phyloP scores from a whole-genome alignment of 2,329 filamentous ascomycete species.

The Cladorrhinum sp. region DNA sequence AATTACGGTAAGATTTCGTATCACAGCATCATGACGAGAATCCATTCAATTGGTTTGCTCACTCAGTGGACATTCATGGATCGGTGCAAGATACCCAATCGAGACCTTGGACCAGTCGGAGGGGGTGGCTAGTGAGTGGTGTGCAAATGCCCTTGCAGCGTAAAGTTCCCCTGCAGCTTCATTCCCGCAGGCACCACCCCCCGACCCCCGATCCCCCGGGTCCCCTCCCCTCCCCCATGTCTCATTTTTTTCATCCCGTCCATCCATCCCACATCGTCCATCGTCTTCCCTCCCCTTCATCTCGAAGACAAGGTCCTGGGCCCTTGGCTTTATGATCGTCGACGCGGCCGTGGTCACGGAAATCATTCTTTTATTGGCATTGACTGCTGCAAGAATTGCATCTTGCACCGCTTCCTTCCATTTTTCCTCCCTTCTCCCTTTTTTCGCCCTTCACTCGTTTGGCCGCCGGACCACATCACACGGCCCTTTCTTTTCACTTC shows the following conservation, averaged over 20 bases:
- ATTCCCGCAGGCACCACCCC: background rate
- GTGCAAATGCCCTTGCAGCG: background rate
- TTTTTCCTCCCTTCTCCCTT: background rate
- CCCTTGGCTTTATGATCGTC: background rate
- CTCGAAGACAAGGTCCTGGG: background rate
- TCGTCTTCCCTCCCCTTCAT: background rate
- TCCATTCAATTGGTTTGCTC: background rate
- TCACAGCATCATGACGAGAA: background rate
- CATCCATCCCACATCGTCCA: background rate
- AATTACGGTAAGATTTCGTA: background rate
- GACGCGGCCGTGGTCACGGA: background rate
- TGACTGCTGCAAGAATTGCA: background rate
- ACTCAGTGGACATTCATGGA: background rate
- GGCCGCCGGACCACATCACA: background rate
- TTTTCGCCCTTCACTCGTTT: background rate
- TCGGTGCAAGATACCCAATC: background rate
- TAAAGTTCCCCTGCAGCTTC: background rate
- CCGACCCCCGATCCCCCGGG: background rate
- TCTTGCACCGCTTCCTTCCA: no score
- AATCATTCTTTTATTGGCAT: background rate
- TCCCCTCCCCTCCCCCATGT: background rate
- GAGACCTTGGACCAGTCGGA: background rate
- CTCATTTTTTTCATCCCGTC: background rate
- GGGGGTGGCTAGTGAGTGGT: background rate
- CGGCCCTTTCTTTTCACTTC: background rate